These are phyloP conservation scores for Capsicum chinense DNA, from an alignment of 257 asterid genomes.

Conservation along the genomic window DNA sequence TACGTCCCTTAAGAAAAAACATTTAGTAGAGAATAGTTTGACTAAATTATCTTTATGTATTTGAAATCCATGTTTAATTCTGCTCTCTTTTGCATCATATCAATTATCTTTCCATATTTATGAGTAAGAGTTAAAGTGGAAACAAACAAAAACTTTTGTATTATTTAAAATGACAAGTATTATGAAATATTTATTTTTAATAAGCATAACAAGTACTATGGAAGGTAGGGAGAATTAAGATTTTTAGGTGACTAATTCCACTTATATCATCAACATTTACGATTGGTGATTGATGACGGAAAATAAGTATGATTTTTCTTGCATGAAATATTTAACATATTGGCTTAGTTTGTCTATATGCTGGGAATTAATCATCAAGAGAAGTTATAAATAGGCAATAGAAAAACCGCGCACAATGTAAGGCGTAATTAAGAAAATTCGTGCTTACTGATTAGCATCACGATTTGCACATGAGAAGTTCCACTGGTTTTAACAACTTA, in stretches of 20 bases:
- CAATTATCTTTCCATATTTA: no score
- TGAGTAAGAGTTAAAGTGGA: no score
- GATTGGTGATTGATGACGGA: background rate
- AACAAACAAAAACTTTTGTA: no score
- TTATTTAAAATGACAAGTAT: no score
- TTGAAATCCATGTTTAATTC: no score
- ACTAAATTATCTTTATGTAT: no score
- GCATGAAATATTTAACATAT: constrained; percentile 19
- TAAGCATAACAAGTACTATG: no score
- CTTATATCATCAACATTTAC: background rate
- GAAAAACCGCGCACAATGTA: background rate
- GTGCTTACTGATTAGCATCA: background rate
- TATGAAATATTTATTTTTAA: no score
- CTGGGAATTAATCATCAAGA: background rate
- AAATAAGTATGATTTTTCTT: background rate
- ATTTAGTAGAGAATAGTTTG: no score
- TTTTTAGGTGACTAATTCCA: background rate
- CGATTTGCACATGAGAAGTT: background rate
- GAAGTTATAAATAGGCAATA: background rate
- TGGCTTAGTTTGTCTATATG: background rate
- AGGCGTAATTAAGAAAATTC: background rate
- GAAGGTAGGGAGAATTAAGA: no score
- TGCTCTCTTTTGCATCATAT: no score
- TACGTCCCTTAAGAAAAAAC: no score
- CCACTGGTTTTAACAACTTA: background rate